Evolutionary conservation across 306 rosid genomes (phyloP).

Genomic region (Pyrus betulifolia): DNA sequence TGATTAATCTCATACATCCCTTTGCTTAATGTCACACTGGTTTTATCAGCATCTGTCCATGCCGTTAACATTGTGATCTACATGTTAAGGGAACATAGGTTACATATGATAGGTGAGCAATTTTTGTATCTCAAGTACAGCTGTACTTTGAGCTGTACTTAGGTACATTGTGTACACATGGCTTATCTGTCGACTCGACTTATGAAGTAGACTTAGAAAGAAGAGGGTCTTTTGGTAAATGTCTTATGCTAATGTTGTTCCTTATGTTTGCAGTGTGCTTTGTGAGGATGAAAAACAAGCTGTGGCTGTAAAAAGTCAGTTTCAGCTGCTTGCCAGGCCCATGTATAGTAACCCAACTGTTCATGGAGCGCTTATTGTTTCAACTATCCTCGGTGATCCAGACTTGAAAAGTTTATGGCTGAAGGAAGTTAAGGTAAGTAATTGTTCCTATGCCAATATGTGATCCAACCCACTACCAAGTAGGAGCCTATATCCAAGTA

Average conservation of each 20-base stretch:
- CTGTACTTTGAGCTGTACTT: not conserved
- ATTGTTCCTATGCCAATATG: not conserved
- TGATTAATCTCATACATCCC: not conserved
- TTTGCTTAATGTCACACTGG: not conserved
- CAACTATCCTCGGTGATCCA: conserved; percentile 77
- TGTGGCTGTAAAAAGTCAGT: conserved; percentile 83
- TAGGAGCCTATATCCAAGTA: not conserved
- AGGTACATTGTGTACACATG: not conserved
- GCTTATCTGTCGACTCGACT: not conserved
- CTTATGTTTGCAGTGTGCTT: conserved; percentile 51
- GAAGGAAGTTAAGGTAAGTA: conserved; percentile 80
- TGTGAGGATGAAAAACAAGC: conserved; percentile 94
- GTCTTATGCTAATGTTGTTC: not conserved
- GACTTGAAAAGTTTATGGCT: conserved; percentile 78
- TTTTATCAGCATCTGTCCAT: not conserved
- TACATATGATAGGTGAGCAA: not conserved
- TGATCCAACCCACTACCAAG: not conserved
- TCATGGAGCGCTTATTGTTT: conserved; percentile 81
- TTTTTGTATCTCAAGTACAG: not conserved
- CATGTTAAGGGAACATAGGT: too few species aligned
- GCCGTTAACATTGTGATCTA: too few species aligned
- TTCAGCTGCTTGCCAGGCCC: conserved; percentile 89
- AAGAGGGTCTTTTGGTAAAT: not conserved
- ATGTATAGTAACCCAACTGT: conserved; percentile 96
- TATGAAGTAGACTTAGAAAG: not conserved